Percentiles rank a stretch among this genome's conserved stretches.
phyloP scores from a whole-genome alignment of 2,329 filamentous ascomycete genomes.

The Alternaria alternata region DNA sequence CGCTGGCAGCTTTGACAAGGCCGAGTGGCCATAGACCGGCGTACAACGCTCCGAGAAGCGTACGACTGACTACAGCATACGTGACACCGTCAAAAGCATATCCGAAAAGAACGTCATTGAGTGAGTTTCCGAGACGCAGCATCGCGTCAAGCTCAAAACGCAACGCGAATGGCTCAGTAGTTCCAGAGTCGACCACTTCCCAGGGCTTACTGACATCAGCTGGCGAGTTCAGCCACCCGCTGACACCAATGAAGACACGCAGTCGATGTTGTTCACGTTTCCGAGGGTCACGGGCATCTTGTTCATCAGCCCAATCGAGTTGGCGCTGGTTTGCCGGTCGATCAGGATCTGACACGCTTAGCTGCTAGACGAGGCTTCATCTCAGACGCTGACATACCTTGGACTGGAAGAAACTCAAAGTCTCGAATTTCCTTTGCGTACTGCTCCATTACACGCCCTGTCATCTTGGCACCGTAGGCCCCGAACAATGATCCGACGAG shows the following conservation, averaged over 20 bases:
- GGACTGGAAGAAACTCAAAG: slow-evolving; percentile 83
- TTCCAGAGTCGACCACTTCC: slow-evolving; percentile 72
- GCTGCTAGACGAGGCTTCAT: not conserved
- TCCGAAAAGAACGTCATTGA: slow-evolving; percentile 78
- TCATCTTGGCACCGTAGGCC: slow-evolving; percentile 83
- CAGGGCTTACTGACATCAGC: slow-evolving; percentile 77
- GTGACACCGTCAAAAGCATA: slow-evolving; percentile 79
- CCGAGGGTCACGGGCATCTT: slow-evolving; percentile 33
- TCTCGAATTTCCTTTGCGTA: slow-evolving; percentile 86
- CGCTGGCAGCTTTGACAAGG: slow-evolving; percentile 58
- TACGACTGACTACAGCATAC: slow-evolving; percentile 72
- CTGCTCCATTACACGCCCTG: slow-evolving; percentile 81
- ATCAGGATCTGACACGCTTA: slow-evolving; percentile 28
- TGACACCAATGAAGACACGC: slow-evolving; percentile 79
- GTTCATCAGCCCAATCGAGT: slow-evolving; percentile 37
- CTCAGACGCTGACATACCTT: slow-evolving; percentile 44
- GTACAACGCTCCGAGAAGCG: slow-evolving; percentile 55
- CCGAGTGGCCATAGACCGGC: slow-evolving; percentile 58
- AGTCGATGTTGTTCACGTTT: slow-evolving; percentile 55
- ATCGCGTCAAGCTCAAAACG: slow-evolving; percentile 82
- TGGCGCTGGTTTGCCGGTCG: slow-evolving; percentile 29
- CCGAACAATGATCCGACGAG: slow-evolving; percentile 87
- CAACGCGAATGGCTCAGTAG: slow-evolving; percentile 78
- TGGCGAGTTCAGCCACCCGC: slow-evolving; percentile 78
- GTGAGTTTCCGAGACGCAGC: slow-evolving; percentile 76